These are phyloP conservation scores for Cystobasidiaceae sp. DNA, from an alignment of 1,284 basidiomycete genomes.

Conservation along the genomic window DNA sequence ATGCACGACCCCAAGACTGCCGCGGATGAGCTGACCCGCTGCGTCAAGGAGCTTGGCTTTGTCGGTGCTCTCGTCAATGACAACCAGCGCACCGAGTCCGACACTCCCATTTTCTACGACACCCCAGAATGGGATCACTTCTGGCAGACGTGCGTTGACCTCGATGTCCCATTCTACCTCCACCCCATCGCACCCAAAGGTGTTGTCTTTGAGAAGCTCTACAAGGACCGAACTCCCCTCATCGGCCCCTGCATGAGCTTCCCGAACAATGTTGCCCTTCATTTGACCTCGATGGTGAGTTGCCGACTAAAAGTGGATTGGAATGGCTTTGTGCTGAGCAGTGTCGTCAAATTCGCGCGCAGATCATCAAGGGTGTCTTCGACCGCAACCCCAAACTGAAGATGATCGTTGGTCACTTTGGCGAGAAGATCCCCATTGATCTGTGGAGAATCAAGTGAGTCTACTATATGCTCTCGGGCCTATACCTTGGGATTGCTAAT, in stretches of 20 bases:
- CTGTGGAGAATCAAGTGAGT: conserved; percentile 44
- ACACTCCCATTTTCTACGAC: conserved; percentile 41
- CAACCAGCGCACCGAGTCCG: conserved; percentile 40
- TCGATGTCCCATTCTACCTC: conserved; percentile 46
- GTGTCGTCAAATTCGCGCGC: background rate
- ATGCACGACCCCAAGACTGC: conserved; percentile 47
- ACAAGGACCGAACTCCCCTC: conserved; percentile 44
- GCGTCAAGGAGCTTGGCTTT: conserved; percentile 44
- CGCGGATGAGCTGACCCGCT: conserved; percentile 42
- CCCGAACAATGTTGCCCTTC: conserved; percentile 46
- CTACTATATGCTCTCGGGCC: too few species aligned
- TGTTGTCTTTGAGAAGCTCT: conserved; percentile 43
- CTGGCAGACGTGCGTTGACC: conserved; percentile 45
- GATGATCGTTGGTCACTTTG: conserved; percentile 47
- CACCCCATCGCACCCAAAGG: conserved; percentile 47
- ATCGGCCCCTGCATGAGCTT: conserved; percentile 45
- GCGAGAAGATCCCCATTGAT: conserved; percentile 46
- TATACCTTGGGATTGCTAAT: background rate
- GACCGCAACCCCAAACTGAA: conserved; percentile 47
- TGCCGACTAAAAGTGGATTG: background rate
- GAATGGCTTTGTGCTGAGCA: background rate
- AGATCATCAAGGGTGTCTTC: conserved; percentile 46
- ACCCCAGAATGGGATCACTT: conserved; percentile 42
- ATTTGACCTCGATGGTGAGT: conserved; percentile 43
- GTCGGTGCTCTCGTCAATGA: conserved; percentile 42